Evolutionary conservation across 768 basidiomycete genomes (phyloP), one percentile per base, ranked within the genome.

Genomic region (Amylocystis lapponica): DNA sequence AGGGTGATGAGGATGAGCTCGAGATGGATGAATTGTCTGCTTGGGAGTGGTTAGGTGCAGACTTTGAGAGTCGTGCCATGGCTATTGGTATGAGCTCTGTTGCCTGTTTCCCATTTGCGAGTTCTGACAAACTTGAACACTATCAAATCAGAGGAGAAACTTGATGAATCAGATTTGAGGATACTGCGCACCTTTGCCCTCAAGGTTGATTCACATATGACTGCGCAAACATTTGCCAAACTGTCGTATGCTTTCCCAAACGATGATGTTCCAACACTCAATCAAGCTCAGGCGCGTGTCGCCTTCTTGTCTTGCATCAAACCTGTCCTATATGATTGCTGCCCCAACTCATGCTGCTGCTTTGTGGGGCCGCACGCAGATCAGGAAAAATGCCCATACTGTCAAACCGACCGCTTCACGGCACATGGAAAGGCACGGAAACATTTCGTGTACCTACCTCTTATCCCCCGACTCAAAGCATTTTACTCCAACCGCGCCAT

Each of bases 311-410:
- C 56, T n/a, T 53, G 50, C 2, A 21, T 59, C 8, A 30, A 42
- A 5, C 47, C 47, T 22, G 19, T 26, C 6, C 3, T 29, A 2
- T 54, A 53, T 36, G 39, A 62, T 30, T 56, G 56, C 36, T 62
- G 59, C 31, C 19, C 34, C 13, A 50, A 57, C 27, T 55, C 51
- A 1, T 62, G 59, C 41, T 45, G 41, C 27, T 35, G 34, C n/a
- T 62, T 50, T 30, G 40, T 45, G 11, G 57, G 57, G 0, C 25
- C 41, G 1, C 46, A 36, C 22, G 21, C 36, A 2, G 43, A 45
- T 6, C 34, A 40, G 2, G 20, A 38, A 2, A 9, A 4, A 11
- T 60, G 59, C 31, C 50, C 48, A 1, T 47, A 44, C 39, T 62
- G 60, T 45, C 14, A 43, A 11, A 31, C 30, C 10, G 3, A 39